A percentile compares a stretch with the other conserved stretches of the same genome.
Evolutionary conservation across 164 flowering plant species (phyloP).

Genomic region (Buxus sempervirens): DNA sequence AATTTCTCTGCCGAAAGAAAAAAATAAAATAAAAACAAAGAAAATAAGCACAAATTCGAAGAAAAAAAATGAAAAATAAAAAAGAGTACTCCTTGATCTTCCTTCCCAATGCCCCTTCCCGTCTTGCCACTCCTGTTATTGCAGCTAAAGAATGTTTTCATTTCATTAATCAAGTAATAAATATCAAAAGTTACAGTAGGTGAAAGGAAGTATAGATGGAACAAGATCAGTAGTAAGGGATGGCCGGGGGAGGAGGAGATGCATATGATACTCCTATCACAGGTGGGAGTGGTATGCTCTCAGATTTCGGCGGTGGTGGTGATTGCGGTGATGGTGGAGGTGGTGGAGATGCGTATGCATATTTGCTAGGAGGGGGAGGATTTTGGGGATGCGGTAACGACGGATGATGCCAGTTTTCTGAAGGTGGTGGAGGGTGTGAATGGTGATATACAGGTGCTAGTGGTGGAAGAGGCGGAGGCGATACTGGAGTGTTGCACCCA

Average conservation of each 20-base stretch:
- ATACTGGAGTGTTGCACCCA: background rate
- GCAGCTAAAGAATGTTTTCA: background rate
- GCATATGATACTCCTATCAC: conserved; percentile 54
- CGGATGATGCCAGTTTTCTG: too few relatives aligned
- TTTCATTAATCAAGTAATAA: background rate
- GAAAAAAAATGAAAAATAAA: too few relatives aligned
- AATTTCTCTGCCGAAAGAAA: too few relatives aligned
- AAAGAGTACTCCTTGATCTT: too few relatives aligned
- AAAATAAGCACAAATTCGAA: too few relatives aligned
- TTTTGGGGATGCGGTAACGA: too few relatives aligned
- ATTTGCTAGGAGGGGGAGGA: conserved; percentile 23
- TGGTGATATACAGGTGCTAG: conserved; percentile 11
- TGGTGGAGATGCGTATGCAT: conserved; percentile 19
- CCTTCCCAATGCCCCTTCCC: background rate
- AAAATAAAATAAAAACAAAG: too few relatives aligned
- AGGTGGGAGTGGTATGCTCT: conserved; percentile 46
- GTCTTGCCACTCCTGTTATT: background rate
- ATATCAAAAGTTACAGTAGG: conserved; percentile 12
- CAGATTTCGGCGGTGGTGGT: conserved; percentile 20
- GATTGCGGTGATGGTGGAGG: conserved; percentile 28
- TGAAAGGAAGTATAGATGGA: background rate
- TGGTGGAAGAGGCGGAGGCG: conserved; percentile 10
- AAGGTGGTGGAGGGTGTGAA: conserved; percentile 17
- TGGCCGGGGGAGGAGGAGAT: conserved; percentile 67
- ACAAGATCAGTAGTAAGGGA: conserved; percentile 44